Evolutionary conservation across 2,329 filamentous ascomycete genomes (phyloP), one percentile per base, ranked within the genome.

Genomic region (Colletotrichum gloeosporioides): DNA sequence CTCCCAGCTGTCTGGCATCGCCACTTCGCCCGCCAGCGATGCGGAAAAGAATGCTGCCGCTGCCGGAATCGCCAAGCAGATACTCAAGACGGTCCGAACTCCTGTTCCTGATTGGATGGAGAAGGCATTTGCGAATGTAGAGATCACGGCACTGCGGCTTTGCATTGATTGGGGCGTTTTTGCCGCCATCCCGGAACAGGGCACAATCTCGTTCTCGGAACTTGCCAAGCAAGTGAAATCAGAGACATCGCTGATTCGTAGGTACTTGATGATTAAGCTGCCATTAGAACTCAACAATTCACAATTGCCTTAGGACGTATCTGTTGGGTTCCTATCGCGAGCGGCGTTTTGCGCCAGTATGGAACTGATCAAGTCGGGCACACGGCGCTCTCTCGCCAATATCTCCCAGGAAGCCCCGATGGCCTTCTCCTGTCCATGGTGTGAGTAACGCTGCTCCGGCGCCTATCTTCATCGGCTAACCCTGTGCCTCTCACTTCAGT

Each of bases 81-180:
- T 78, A 25, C 34, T 77, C 13, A 22, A 34, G 3, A 63, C 73
- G 16, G 59, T 63, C 16, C 53, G 57, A n/a, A 69, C 61, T 13
- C 31, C 72, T 15, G 32, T 44, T 4, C 76, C 77, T 4, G 65
- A 74, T 27, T 77, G 69, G 72, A 73, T 76, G 76, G 73, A 69
- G 8, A 44, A 62, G 49, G 32, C 34, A 29, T 39, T 36, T 9
- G 65, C 9, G 4, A 22, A 15, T 8, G 34, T 55, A 32, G 69
- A 77, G 36, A 2, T 74, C 6, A 29, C 69, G 8, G 27, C 61
- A 18, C 39, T 81, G 8, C 78, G 79, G 3, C 73, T 84, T 6
- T 84, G 85, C 66, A 73, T 81, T 32, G 78, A 82, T 49, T 84
- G 84, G 82, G 78, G 80, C 10, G 80, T 78, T 0, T 85, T 85